phyloP scores from a whole-genome alignment of 371 early-diverging fungal species.

The Zychaea mexicana region DNA sequence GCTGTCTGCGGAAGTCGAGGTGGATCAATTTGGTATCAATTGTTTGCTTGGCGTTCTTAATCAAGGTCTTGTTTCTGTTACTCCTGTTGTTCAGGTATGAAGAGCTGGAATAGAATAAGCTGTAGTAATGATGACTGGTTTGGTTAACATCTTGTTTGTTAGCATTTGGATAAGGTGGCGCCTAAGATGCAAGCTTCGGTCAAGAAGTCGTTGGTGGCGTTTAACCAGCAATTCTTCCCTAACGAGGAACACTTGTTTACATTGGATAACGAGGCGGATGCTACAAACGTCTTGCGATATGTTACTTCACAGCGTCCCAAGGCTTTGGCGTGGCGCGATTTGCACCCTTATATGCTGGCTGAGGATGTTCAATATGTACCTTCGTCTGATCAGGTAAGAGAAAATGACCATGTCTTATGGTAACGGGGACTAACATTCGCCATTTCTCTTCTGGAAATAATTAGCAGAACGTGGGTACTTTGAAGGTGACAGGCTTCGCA shows the following conservation, averaged over 20 bases:
- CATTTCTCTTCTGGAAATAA: slow-evolving; percentile 17
- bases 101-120: too few species aligned
- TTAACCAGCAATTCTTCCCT: slow-evolving; percentile 88
- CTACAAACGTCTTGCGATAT: slow-evolving; percentile 61
- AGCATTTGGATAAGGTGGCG: slow-evolving; percentile 66
- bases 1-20: slow-evolving; percentile 89
- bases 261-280: slow-evolving; percentile 56
- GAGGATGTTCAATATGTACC: slow-evolving; percentile 72
- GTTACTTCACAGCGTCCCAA: slow-evolving; percentile 79
- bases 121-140: not conserved
- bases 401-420: not conserved
- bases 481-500: slow-evolving; percentile 86
- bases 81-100: slow-evolving; percentile 68
- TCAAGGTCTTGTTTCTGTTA: slow-evolving; percentile 83
- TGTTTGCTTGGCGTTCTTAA: slow-evolving; percentile 81
- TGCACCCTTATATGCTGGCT: slow-evolving; percentile 85
- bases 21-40: slow-evolving; percentile 89
- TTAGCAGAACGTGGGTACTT: slow-evolving; percentile 48
- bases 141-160: not conserved
- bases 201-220: slow-evolving; percentile 82
- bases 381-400: slow-evolving; percentile 19
- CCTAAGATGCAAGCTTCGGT: slow-evolving; percentile 73
- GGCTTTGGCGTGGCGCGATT: slow-evolving; percentile 85
- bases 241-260: slow-evolving; percentile 73
- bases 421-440: too few species aligned